Evolutionary conservation across 345 rosid genomes (phyloP), one percentile per base, ranked within the genome.

Genomic region (Hypericum androsaemum): DNA sequence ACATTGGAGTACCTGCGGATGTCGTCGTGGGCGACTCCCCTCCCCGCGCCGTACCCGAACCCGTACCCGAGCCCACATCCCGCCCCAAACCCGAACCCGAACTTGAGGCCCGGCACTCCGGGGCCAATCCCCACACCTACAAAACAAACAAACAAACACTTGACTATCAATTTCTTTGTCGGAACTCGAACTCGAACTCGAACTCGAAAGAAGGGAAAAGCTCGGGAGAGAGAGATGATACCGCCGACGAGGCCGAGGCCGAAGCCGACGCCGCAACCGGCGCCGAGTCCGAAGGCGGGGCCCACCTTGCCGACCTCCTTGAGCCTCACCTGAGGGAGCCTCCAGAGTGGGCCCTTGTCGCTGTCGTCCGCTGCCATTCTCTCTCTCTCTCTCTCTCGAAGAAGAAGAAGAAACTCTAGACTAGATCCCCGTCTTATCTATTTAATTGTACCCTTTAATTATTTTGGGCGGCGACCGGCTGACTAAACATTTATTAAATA

Each of bases 1-100:
- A 76, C 74, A 48, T 80, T 83, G 43, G 84, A 76, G 63, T 80
- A 76, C 50, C 60, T 67, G 7, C 45, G 54, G 0, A 54, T 44
- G 42, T 68, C 74, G 52, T 81, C 97, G 41, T 76, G 70, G 68
- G 95, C 98, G 0, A 80, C 64, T 17, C 98, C 96, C 68, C 67
- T 78, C 39, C 96, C 92, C 1, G 71, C 57, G 5, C 95, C 95
- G 76, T 87, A 90, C 3, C 90, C 96, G 73, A 89, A 86, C 14
- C 97, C 97, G 12, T 80, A 59, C 43, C 97, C 96, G 54, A 86
- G 51, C 14, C 96, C 98, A 64, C 98, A 87, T 42, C 98, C 96
- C 28, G 77, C 84, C 45, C 95, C 96, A 17, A 84, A 56, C 17
- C 95, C 94, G 11, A 81, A 55, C 12, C 96, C 96, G 12, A 87